Evolutionary conservation across 176 grass and related monocot genomes (phyloP).

Genomic region (Triticum monococcum): DNA sequence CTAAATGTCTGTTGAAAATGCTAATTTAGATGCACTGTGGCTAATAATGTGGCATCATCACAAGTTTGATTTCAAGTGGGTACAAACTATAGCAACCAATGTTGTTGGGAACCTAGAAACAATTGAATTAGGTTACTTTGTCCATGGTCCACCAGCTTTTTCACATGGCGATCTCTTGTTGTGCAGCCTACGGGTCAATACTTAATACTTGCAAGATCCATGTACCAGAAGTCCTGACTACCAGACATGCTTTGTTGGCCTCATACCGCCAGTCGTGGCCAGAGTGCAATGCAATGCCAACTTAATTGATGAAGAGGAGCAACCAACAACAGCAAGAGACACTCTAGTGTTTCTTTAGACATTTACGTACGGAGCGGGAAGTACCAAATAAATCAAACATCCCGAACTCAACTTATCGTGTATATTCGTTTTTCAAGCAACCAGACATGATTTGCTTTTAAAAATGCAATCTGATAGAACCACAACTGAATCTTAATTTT

Average conservation of each 20-base stretch:
- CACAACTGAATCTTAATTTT: background rate
- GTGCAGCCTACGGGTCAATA: background rate
- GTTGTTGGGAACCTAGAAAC: background rate
- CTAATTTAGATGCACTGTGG: background rate
- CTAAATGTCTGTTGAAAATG: background rate
- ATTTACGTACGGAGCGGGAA: background rate
- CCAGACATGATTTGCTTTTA: background rate
- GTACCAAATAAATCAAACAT: constrained; percentile 2
- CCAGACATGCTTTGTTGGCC: background rate
- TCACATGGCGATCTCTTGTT: background rate
- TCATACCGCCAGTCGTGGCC: background rate
- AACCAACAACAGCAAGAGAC: background rate
- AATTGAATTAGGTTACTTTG: background rate
- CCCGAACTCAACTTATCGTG: background rate
- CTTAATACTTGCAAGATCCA: background rate
- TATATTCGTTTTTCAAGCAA: background rate
- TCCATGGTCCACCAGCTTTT: background rate
- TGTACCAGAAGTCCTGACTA: background rate
- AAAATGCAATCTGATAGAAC: background rate
- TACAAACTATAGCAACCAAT: background rate
- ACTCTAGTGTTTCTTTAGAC: background rate
- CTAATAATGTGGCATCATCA: background rate
- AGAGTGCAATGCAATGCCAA: background rate
- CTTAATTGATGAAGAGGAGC: background rate
- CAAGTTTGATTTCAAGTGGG: background rate